These are phyloP conservation scores for Fagus sylvatica DNA, from an alignment of 306 rosid genomes.

Conservation along the genomic window DNA sequence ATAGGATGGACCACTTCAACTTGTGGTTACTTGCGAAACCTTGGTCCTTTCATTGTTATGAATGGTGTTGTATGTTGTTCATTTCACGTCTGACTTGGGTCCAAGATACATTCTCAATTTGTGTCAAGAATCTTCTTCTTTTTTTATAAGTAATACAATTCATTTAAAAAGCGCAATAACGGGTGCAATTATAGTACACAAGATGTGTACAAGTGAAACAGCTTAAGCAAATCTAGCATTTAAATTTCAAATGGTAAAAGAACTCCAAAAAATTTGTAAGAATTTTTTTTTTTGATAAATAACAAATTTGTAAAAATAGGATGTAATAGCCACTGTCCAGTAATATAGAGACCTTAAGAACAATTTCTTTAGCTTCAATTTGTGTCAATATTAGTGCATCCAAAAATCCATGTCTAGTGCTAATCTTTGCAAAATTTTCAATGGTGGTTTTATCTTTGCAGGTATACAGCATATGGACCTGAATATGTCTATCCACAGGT, in stretches of 20 bases:
- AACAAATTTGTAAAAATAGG: too few species aligned
- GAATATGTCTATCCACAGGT: constrained; percentile 85
- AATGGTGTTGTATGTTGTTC: constrained; percentile 15
- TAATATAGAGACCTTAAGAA: too few species aligned
- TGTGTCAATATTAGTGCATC: constrained; percentile 26
- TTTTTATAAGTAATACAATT: too few species aligned
- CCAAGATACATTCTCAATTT: constrained; percentile 39
- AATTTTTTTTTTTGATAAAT: too few species aligned
- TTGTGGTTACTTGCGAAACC: constrained; percentile 20
- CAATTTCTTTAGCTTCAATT: constrained; percentile 19
- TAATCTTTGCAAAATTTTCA: constrained; percentile 37
- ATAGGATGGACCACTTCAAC: constrained; percentile 11
- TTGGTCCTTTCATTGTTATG: constrained; percentile 19
- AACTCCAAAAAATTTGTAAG: too few species aligned
- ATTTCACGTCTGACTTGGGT: constrained; percentile 20
- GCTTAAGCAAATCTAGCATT: too few species aligned
- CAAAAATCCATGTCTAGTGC: constrained; percentile 40
- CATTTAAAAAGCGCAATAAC: too few species aligned
- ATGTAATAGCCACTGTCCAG: too few species aligned
- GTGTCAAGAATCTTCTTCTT: constrained; percentile 18
- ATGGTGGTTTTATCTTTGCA: constrained; percentile 52
- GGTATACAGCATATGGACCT: constrained; percentile 90
- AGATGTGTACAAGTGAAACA: too few species aligned
- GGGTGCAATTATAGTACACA: too few species aligned
- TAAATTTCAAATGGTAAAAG: too few species aligned